Base-by-base conservation (phyloP, 768 basidiomycete species). In the Mrakia blollopis region DNA sequence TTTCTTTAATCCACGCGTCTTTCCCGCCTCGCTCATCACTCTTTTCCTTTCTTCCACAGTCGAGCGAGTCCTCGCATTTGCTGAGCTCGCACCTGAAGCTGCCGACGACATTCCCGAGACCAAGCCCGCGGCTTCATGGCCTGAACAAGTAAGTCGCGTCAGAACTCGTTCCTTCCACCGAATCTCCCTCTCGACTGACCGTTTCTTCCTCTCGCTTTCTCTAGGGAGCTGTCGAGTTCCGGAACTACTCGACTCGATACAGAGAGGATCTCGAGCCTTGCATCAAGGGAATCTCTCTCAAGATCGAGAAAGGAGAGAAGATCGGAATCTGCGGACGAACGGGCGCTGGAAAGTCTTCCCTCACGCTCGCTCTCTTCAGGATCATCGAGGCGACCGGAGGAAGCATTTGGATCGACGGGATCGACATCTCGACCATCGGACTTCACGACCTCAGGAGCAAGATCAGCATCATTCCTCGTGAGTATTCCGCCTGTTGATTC, bases 381-480 rank as follows among this genome's bases (percentile, higher is more conserved):
- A 82, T 84, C 70, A 80, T 84, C 61, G 77, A 78, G 41, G 77
- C 77, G 5, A 74, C 54, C n/a, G 65, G 44, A 35, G 77, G 77
- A 28, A 57, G 44, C 21, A 78, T 78, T 73, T 14, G 30, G 25
- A 78, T 78, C 30, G 71, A 68, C 41, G 72, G 39, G 25, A 52
- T 81, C 32, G 72, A 78, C 73, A 80, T 80, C 54, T 75, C 81
- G 32, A 78, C 74, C 10, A 82, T 83, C 47, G 82, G 82, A 3
- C 74, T 83, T 60, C 81, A 82, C 61, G 82, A 83, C 72, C 73
- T 83, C 14, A 75, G 83, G 57, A 80, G 79, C 72, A 77, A 81
- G 47, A 89, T 95, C 76, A 91, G 91, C 3, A 95, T 95, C 81
- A 92, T 94, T 23, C 93, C 93, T 2, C 93, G 73, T 74, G 16